A percentile compares a stretch with the other conserved stretches of the same genome.
Evolutionary conservation across 371 early-diverging fungal species (phyloP).

Genomic region (Mucor lusitanicus): DNA sequence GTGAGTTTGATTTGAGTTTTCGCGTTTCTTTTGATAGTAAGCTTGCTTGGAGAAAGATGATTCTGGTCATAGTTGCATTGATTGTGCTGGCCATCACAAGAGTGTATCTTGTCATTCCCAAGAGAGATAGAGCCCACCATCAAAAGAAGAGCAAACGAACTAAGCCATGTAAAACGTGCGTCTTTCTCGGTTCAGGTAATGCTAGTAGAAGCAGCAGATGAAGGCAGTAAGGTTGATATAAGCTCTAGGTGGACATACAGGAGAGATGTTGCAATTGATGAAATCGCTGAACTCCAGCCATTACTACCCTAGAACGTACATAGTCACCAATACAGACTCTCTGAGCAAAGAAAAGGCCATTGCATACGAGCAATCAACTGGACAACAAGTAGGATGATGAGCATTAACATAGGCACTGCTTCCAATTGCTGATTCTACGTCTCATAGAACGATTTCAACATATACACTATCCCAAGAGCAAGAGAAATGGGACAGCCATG

Average conservation of each 20-base stretch:
- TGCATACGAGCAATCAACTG: constrained; percentile 42
- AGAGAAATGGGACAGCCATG: constrained; percentile 75
- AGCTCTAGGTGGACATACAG: constrained; percentile 70
- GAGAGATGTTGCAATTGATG: constrained; percentile 78
- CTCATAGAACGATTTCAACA: constrained; percentile 22
- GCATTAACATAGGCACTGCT: neutral
- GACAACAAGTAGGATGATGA: neutral
- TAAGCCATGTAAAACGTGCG: constrained; percentile 23
- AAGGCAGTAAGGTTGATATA: neutral
- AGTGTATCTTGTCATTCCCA: constrained; percentile 10
- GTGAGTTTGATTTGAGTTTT: constrained; percentile 1
- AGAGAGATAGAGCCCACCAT: neutral
- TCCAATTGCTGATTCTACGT: neutral
- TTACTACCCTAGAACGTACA: constrained; percentile 65
- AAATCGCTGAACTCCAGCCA: constrained; percentile 41
- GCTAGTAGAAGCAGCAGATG: constrained; percentile 1
- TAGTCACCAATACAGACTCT: constrained; percentile 62
- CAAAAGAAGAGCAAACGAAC: neutral
- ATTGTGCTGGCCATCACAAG: constrained; percentile 3
- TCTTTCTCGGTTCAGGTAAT: constrained; percentile 53
- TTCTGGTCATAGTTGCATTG: neutral
- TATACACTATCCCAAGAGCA: constrained; percentile 64
- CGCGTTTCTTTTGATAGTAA: constrained; percentile 2
- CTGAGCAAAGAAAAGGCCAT: constrained; percentile 59
- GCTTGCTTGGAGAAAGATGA: neutral